phyloP scores from a whole-genome alignment of 306 rosid genomes.

The peach (Prunus persica) region DNA sequence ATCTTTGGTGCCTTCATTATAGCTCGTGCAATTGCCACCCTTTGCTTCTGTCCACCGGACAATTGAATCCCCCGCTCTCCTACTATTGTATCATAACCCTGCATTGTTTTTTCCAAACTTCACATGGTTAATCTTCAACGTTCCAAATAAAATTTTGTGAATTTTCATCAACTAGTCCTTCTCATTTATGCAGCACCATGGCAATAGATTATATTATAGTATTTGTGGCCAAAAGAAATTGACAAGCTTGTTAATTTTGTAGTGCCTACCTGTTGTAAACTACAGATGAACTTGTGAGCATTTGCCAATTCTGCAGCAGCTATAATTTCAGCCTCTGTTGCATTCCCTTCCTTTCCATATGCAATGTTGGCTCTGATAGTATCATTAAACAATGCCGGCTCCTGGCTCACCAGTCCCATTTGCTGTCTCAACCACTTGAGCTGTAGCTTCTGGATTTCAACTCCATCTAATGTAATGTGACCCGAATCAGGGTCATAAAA shows the following conservation, averaged over 20 bases:
- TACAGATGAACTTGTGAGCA: constrained; percentile 61
- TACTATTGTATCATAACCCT: constrained; percentile 58
- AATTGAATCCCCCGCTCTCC: constrained; percentile 60
- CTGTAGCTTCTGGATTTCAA: constrained; percentile 44
- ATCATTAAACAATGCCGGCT: constrained; percentile 56
- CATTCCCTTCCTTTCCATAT: constrained; percentile 61
- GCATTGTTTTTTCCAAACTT: constrained; percentile 13
- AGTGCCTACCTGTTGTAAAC: constrained; percentile 49
- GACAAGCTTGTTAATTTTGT: neutral
- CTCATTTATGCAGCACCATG: neutral
- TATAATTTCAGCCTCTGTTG: constrained; percentile 55
- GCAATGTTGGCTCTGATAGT: constrained; percentile 59
- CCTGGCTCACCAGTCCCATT: constrained; percentile 72
- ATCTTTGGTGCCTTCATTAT: constrained; percentile 57
- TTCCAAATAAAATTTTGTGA: neutral
- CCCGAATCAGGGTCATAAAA: constrained; percentile 72
- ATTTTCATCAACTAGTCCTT: neutral
- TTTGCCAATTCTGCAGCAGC: constrained; percentile 63
- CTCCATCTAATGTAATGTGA: constrained; percentile 54
- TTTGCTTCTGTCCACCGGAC: constrained; percentile 66
- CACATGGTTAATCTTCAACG: neutral
- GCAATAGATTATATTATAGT: neutral
- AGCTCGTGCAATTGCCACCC: constrained; percentile 68
- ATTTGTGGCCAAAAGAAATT: neutral
- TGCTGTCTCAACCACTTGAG: constrained; percentile 63